Evolutionary conservation across 2,329 filamentous ascomycete species (phyloP).

Genomic region (Amphichorda felina): DNA sequence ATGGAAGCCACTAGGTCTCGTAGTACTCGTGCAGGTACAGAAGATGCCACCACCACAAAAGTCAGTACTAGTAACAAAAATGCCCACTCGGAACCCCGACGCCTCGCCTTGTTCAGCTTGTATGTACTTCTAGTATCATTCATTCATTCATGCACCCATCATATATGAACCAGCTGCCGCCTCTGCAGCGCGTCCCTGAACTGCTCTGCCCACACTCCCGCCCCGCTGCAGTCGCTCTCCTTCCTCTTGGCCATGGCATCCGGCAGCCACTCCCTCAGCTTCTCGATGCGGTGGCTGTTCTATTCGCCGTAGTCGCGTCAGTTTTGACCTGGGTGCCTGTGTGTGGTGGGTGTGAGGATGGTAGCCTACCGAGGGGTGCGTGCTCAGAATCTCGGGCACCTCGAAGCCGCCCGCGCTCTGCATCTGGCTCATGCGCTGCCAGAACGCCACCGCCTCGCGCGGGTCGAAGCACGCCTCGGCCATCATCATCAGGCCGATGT

Average conservation of each 20-base stretch:
- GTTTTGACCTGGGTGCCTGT: too few species aligned
- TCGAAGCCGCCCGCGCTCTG: constrained; percentile 27
- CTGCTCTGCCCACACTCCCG: constrained; percentile 36
- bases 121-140: too few species aligned
- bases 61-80: too few species aligned
- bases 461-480: constrained; percentile 69
- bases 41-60: too few species aligned
- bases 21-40: too few species aligned
- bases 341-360: too few species aligned
- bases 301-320: constrained; percentile 11
- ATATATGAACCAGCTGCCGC: constrained; percentile 1
- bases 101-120: too few species aligned
- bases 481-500: constrained; percentile 76
- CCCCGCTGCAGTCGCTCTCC: constrained; percentile 41
- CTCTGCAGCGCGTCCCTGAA: constrained; percentile 34
- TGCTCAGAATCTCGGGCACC: constrained; percentile 61
- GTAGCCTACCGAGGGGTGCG: constrained; percentile 56
- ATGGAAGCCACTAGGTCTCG: too few species aligned
- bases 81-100: too few species aligned
- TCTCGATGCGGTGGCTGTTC: constrained; percentile 51
- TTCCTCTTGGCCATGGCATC: constrained; percentile 40
- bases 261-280: constrained; percentile 52
- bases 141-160: neutral
- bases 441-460: constrained; percentile 51
- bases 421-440: constrained; percentile 47